phyloP scores from a whole-genome alignment of 176 grass and related monocot species.

The Aegilops longissima region DNA sequence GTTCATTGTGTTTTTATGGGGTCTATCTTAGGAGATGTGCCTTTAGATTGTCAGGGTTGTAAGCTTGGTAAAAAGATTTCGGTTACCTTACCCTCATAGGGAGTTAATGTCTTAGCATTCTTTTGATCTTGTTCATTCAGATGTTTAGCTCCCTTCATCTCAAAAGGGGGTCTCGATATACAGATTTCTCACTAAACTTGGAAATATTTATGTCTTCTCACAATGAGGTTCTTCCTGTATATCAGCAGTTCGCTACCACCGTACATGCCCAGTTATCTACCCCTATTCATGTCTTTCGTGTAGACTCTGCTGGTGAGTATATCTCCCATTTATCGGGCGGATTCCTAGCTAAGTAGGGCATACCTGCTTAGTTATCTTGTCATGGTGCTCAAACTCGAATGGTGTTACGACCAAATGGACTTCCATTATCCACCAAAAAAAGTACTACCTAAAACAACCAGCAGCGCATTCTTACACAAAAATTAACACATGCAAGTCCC shows the following conservation, averaged over 20 bases:
- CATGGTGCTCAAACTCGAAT: neutral
- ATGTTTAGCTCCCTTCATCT: neutral
- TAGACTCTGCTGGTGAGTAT: neutral
- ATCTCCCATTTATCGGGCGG: neutral
- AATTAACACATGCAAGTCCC: neutral
- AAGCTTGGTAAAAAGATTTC: neutral
- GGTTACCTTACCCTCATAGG: neutral
- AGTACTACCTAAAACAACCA: constrained; percentile 1
- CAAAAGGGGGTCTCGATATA: neutral
- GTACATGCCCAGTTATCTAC: too few relatives aligned
- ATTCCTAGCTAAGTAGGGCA: neutral
- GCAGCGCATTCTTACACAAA: neutral
- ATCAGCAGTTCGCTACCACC: too few relatives aligned
- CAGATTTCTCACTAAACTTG: neutral
- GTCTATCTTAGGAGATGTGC: neutral
- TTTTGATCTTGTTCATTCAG: neutral
- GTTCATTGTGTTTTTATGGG: neutral
- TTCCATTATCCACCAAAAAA: neutral
- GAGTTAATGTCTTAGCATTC: neutral
- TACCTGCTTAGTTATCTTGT: neutral
- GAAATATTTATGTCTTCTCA: neutral
- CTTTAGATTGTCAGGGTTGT: neutral
- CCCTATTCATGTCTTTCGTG: too few relatives aligned
- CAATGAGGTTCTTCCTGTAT: neutral
- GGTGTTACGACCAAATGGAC: neutral